Evolutionary conservation across 1,139 yeast genomes (phyloP).

Genomic region (Nakaseomyces glabratus): DNA sequence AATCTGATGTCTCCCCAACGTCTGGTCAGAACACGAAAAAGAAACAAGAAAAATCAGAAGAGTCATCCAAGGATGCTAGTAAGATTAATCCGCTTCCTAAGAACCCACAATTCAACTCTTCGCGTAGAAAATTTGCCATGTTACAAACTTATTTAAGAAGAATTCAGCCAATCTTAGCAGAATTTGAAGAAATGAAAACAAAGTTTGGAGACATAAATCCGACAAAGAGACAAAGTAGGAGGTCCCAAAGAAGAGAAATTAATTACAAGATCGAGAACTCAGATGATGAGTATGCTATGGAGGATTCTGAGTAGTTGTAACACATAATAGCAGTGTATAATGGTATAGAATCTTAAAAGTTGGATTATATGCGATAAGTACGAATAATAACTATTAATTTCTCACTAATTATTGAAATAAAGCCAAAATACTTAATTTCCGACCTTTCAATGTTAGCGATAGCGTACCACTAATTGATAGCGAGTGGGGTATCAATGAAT

Average conservation of each 20-base stretch:
- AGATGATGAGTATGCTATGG: conserved; percentile 18
- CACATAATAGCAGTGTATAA: too few relatives aligned
- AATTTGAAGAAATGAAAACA: conserved; percentile 23
- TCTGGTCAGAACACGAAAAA: neutral
- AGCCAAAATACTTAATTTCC: too few relatives aligned
- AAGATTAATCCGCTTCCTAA: conserved; percentile 27
- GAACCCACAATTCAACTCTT: conserved; percentile 25
- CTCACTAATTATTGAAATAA: too few relatives aligned
- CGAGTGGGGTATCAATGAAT: too few relatives aligned
- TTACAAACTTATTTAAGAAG: conserved; percentile 21
- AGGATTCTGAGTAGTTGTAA: too few relatives aligned
- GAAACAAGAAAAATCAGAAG: conserved; percentile 5
- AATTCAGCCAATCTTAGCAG: conserved; percentile 18
- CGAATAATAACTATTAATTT: too few relatives aligned
- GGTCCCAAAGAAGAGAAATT: conserved; percentile 22
- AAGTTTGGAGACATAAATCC: conserved; percentile 27
- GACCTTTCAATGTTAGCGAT: too few relatives aligned
- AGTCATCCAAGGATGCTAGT: conserved; percentile 1
- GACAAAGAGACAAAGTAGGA: conserved; percentile 27
- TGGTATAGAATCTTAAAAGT: too few relatives aligned
- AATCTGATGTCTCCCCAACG: neutral
- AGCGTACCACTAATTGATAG: too few relatives aligned
- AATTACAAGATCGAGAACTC: conserved; percentile 17
- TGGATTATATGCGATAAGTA: too few relatives aligned
- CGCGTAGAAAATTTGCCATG: conserved; percentile 23